Conservation (phyloP, 192 early-diverging fungal genomes). For the Coemansia sp. region DNA sequence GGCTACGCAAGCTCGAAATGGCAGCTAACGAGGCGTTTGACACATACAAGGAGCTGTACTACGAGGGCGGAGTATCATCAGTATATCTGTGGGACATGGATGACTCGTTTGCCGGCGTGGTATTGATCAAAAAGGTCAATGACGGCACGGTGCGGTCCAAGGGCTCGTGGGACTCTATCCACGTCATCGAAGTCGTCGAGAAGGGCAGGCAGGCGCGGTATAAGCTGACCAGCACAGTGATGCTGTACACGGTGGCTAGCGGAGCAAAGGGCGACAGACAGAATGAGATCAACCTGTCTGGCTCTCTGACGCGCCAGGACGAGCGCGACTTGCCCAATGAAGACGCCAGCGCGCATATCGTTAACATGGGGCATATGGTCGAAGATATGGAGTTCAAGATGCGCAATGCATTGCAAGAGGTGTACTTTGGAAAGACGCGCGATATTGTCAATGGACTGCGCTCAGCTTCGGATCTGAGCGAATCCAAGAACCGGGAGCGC, state of each 20-base stretch:
- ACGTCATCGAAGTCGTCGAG: constrained; percentile 91
- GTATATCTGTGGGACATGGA: constrained; percentile 94
- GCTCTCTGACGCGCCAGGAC: constrained; percentile 90
- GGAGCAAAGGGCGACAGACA: constrained; percentile 55
- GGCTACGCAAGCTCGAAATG: constrained; percentile 86
- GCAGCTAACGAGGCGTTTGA: constrained; percentile 94
- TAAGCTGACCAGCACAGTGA: constrained; percentile 95
- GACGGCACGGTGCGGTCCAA: constrained; percentile 72
- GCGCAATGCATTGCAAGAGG: constrained; percentile 89
- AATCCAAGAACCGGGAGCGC: constrained; percentile 73
- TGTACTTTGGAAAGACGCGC: constrained; percentile 98
- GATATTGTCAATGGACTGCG: constrained; percentile 96
- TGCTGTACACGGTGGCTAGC: constrained; percentile 85
- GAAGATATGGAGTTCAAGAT: constrained; percentile 99
- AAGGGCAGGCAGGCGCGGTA: constrained; percentile 86
- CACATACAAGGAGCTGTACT: constrained; percentile 92
- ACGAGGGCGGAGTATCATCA: constrained; percentile 93
- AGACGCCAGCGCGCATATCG: constrained; percentile 81
- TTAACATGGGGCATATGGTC: constrained; percentile 94
- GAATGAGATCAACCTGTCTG: constrained; percentile 79
- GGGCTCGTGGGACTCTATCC: constrained; percentile 98
- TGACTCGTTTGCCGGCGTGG: constrained; percentile 88
- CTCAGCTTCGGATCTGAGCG: constrained; percentile 71
- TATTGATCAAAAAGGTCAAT: constrained; percentile 95
- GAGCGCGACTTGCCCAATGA: constrained; percentile 77